Base-by-base conservation (phyloP, 2,329 filamentous ascomycete genomes). In the Grosmannia penicillata region DNA sequence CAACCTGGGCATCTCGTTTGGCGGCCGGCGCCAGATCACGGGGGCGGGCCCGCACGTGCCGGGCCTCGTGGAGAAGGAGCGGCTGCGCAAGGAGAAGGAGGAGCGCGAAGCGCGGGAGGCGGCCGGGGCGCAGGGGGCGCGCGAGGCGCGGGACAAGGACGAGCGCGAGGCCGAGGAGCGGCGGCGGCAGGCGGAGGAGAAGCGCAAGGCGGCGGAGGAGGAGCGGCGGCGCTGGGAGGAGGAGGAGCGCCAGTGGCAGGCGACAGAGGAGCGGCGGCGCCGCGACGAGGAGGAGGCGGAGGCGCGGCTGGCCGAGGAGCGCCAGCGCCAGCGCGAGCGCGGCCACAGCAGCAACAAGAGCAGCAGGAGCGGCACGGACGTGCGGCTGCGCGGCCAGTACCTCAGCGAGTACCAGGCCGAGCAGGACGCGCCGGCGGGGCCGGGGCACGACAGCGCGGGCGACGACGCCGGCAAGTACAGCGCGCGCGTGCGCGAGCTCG, bases 1-100 rank as follows among this genome's bases (percentile, higher is more conserved):
- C 4, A 96, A 93, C 50, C 76, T 95, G 44, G 91, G 91, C 15
- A 85, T 98, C 49, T 76, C 83, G 10, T 96, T 96, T 58, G 91
- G 91, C 40, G 84, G 79, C 15, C 75, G 87, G 49, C 75, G 91
- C 43, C 91, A 98, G 60, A 96, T 98, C 54, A 96, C 87, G 8
- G 85, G 71, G 49, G 74, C 84, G 13, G 69, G 75, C 24, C 91
- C 91, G 6, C 58, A 72, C 33, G 84, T 96, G 9, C 86, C 87
- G 1, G 89, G 67, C 53, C 50, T 86, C 46, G 82, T 79, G 4
- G 87, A 94, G 49, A 95, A 93, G 60, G 82, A 94, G 57, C 80
- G 80, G 31, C 58, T 55, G 41, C 61, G 72, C 33, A 69, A 63
- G 47, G 70, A 75, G 41, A 62, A 67, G 47, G 66, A 68, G 43